A percentile compares a stretch with the other conserved stretches of the same genome.
Conservation (phyloP, 768 basidiomycete genomes). For the Rhizopogon vulgaris region DNA sequence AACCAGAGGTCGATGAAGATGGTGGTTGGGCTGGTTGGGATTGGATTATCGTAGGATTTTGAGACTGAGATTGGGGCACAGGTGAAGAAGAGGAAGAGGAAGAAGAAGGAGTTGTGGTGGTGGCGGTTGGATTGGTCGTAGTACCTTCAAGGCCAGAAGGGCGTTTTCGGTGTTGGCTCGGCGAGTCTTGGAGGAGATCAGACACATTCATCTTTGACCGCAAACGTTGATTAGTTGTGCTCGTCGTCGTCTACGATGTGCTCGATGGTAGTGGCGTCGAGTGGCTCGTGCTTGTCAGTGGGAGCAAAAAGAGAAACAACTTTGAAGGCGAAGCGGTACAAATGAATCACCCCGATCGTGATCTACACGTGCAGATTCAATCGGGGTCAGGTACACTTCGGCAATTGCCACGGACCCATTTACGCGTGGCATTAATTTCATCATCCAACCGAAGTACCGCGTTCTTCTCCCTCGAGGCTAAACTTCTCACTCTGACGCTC, state of each 20-base stretch:
- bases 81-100: slow-evolving; percentile 17
- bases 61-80: slow-evolving; percentile 26
- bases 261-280: background rate
- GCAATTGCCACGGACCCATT: background rate
- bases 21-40: slow-evolving; percentile 12
- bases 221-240: background rate
- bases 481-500: too few species aligned
- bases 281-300: background rate
- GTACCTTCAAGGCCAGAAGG: slow-evolving; percentile 21
- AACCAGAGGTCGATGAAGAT: slow-evolving; percentile 12
- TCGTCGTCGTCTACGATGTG: background rate
- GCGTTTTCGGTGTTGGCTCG: slow-evolving; percentile 46
- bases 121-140: slow-evolving; percentile 23
- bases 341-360: slow-evolving; percentile 3
- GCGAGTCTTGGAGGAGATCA: slow-evolving; percentile 62
- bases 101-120: slow-evolving; percentile 17
- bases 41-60: slow-evolving; percentile 15
- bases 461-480: background rate
- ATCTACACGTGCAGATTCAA: slow-evolving; percentile 2
- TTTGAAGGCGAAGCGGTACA: background rate
- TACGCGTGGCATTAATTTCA: background rate
- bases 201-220: slow-evolving; percentile 54
- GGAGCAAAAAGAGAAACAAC: slow-evolving; percentile 2
- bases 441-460: background rate
- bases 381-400: background rate